phyloP scores from a whole-genome alignment of 208 protist species.

The Naegleria fowleri region DNA sequence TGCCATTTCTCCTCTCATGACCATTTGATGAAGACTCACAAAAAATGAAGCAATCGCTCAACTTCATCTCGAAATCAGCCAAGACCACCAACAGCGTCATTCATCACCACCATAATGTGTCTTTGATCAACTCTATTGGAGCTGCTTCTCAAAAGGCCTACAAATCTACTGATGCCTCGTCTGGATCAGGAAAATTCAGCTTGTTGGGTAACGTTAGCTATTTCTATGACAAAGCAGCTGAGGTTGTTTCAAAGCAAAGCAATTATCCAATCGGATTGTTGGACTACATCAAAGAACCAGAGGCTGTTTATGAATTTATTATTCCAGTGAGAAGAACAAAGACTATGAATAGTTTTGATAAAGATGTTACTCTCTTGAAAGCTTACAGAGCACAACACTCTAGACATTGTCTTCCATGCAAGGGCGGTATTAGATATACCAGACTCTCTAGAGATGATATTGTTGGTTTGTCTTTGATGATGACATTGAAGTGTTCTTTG shows the following conservation, averaged over 20 bases:
- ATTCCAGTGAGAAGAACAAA: not conserved
- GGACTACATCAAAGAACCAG: constrained; percentile 30
- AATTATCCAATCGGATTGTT: constrained; percentile 7
- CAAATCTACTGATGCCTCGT: not conserved
- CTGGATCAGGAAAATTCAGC: not conserved
- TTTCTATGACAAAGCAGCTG: constrained; percentile 33
- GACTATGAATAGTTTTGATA: not conserved
- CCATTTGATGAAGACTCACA: too few relatives aligned
- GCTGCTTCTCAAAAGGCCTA: not conserved
- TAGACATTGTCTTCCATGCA: constrained; percentile 62
- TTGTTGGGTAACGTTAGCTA: constrained; percentile 30
- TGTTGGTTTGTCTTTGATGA: constrained; percentile 62
- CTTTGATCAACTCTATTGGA: too few relatives aligned
- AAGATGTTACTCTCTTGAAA: not conserved
- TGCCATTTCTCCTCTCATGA: too few relatives aligned
- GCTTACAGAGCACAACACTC: constrained; percentile 53
- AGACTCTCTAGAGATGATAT: constrained; percentile 61
- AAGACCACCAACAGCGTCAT: too few relatives aligned
- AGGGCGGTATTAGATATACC: constrained; percentile 70
- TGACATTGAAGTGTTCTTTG: constrained; percentile 73
- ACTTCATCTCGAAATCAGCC: too few relatives aligned
- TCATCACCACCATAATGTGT: too few relatives aligned
- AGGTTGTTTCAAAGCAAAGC: not conserved
- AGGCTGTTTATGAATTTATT: constrained; percentile 12
- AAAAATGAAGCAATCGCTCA: too few relatives aligned